Base-by-base conservation (phyloP, 345 rosid species). In the Syzygium grande region DNA sequence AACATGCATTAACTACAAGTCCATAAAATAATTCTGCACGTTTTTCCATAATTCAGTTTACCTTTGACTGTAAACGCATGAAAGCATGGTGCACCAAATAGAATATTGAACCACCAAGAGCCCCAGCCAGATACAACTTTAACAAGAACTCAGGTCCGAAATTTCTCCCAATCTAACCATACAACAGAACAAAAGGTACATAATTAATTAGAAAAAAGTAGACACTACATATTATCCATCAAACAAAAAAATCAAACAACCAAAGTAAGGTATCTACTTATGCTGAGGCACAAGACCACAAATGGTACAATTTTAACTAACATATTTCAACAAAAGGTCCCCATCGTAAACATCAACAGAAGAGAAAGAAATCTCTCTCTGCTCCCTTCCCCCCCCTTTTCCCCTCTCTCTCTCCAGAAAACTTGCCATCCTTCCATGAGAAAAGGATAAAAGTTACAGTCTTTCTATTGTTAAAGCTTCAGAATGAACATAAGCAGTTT, bases 61-160 rank as follows among this genome's bases (percentile, higher is more conserved):
- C 98, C 97, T 96, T 92, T 43, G 95, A 92, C 77, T 91, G 89
- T 56, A 88, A 25, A 87, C 90, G 94, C 93, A 94, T 43, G 61
- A 87, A 91, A 51, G 94, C 92, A 86, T 95, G 97, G 91, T 95
- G 94, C 84, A 91, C 89, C 94, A 96, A 89, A 93, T 91, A 95
- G 92, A 95, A 94, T n/a, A 93, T 87, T 65, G 98, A 95, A 46
- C 98, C 98, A 88, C 98, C 98, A 85, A 93, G 83, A 41, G 97
- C 97, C 78, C 98, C 97, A 59, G 97, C 97, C 53, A 97, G 55
- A 91, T 97, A 96, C 90, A 97, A 90, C 91, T 92, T 94, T 87
- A 97, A 90, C 89, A 95, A 91, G 89, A 90, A 94, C 85, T 93
- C 92, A 84, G 97, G 91, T 88, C 98, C 98, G 89, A 96, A 93